Conservation (phyloP, 805 yeast species). For the Citeromyces nyonsensis region DNA sequence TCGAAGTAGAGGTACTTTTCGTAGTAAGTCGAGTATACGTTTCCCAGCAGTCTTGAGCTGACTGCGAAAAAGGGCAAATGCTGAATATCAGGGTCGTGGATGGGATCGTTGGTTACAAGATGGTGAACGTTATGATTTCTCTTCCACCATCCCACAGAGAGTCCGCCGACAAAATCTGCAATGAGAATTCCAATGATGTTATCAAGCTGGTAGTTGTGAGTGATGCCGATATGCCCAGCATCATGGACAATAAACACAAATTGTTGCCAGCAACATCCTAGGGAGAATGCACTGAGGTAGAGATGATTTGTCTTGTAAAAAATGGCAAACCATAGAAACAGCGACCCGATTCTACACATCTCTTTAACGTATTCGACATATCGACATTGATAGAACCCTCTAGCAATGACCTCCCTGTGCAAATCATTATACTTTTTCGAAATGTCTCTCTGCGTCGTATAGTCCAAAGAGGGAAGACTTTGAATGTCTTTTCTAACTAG, state of each 20-base stretch:
- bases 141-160: constrained; percentile 92
- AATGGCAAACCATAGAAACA: constrained; percentile 32
- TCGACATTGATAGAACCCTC: constrained; percentile 57
- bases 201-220: constrained; percentile 68
- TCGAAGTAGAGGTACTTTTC: constrained; percentile 57
- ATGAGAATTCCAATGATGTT: constrained; percentile 57
- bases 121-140: constrained; percentile 91
- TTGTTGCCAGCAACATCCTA: constrained; percentile 85
- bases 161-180: constrained; percentile 77
- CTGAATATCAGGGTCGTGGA: constrained; percentile 90
- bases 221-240: constrained; percentile 75
- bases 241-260: constrained; percentile 80
- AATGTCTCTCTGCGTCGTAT: constrained; percentile 43
- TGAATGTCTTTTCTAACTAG: constrained; percentile 40
- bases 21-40: constrained; percentile 70
- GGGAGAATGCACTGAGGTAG: constrained; percentile 38
- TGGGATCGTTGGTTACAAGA: constrained; percentile 80
- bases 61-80: constrained; percentile 88
- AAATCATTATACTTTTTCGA: constrained; percentile 43
- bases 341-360: constrained; percentile 35
- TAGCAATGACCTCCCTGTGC: constrained; percentile 34
- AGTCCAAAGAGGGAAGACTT: constrained; percentile 49
- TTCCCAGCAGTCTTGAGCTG: constrained; percentile 49
- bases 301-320: constrained; percentile 30
- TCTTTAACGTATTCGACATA: constrained; percentile 67